These are phyloP conservation scores for Hanseniaspora nectarophila DNA, from an alignment of 805 yeast genomes.

Conservation along the genomic window DNA sequence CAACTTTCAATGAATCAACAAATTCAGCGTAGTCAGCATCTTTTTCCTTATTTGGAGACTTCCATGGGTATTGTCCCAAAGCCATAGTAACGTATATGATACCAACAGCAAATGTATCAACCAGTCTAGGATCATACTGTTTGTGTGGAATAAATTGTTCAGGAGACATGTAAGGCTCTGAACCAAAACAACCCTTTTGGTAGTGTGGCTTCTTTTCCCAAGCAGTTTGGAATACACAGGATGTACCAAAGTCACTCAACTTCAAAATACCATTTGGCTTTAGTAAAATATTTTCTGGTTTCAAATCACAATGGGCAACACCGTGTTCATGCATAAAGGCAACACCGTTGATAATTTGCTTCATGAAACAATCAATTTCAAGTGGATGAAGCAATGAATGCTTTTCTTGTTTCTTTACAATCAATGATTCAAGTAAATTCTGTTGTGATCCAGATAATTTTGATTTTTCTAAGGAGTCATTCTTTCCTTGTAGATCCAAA, in stretches of 20 bases:
- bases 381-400: constrained; percentile 33
- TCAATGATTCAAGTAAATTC: constrained; percentile 9
- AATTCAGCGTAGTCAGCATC: constrained; percentile 37
- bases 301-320: constrained; percentile 85
- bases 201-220: constrained; percentile 70
- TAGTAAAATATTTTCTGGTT: constrained; percentile 73
- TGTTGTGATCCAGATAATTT: constrained; percentile 22
- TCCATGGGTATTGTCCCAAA: constrained; percentile 85
- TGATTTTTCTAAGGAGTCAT: neutral
- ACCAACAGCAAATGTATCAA: constrained; percentile 86
- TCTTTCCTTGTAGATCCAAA: neutral
- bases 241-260: constrained; percentile 80
- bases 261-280: constrained; percentile 55
- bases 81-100: constrained; percentile 66
- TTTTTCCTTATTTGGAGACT: constrained; percentile 50
- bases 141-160: constrained; percentile 54
- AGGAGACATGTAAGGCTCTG: constrained; percentile 86
- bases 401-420: constrained; percentile 11
- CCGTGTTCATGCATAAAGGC: constrained; percentile 82
- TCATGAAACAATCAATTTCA: constrained; percentile 83
- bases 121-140: constrained; percentile 61
- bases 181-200: constrained; percentile 68
- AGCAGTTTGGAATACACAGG: constrained; percentile 79
- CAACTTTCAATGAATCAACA: constrained; percentile 34
- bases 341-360: constrained; percentile 72